Evolutionary conservation across 2,329 filamentous ascomycete genomes (phyloP).

Genomic region (Xylaria multiplex): DNA sequence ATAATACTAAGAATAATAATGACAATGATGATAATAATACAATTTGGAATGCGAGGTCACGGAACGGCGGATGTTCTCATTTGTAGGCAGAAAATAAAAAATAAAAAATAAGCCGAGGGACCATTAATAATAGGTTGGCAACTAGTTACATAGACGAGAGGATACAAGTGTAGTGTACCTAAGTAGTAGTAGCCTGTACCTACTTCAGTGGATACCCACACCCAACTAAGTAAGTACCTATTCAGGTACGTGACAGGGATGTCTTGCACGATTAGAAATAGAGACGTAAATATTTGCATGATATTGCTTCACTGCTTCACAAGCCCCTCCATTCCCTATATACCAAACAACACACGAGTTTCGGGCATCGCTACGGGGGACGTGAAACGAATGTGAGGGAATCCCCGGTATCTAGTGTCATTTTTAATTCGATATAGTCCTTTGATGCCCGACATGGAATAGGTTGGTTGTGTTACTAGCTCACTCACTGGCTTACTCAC

Average conservation of each 20-base stretch:
- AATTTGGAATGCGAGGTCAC: slow-evolving; percentile 28
- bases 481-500: neutral
- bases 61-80: slow-evolving; percentile 6
- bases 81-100: neutral
- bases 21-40: too few species aligned
- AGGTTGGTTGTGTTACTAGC: neutral
- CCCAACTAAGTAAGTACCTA: too few species aligned
- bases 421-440: neutral
- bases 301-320: too few species aligned
- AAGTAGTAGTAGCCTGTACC: too few species aligned
- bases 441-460: slow-evolving; percentile 9
- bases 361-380: neutral
- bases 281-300: neutral
- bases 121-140: neutral
- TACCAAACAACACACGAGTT: too few species aligned
- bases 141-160: too few species aligned
- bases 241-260: too few species aligned
- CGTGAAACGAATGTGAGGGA: neutral
- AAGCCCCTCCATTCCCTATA: too few species aligned
- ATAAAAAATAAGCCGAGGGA: neutral
- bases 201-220: too few species aligned
- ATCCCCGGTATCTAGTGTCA: neutral
- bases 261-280: neutral
- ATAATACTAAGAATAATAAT: too few species aligned
- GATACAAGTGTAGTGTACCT: too few species aligned